Evolutionary conservation across 495 filamentous ascomycete genomes (phyloP).

Genomic region (Halenospora varia): DNA sequence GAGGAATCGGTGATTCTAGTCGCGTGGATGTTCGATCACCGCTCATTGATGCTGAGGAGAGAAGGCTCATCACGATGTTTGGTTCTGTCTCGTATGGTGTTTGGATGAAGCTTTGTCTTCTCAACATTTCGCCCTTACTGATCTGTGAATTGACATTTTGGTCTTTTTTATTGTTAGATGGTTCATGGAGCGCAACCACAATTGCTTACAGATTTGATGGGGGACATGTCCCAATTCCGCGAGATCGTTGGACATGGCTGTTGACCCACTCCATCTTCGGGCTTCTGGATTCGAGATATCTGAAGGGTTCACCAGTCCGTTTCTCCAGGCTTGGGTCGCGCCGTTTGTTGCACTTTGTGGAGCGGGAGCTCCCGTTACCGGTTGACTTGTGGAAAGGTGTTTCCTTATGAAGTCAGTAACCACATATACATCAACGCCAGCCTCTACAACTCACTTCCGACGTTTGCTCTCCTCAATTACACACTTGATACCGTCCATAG

Average conservation of each 20-base stretch:
- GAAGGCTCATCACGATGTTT: slow-evolving; percentile 3
- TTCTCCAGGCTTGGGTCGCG: slow-evolving; percentile 22
- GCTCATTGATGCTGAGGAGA: slow-evolving; percentile 15
- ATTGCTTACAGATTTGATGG: slow-evolving; percentile 34
- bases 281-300: slow-evolving; percentile 25
- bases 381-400: slow-evolving; percentile 20
- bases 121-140: slow-evolving; percentile 10
- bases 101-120: slow-evolving; percentile 8
- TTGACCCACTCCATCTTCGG: slow-evolving; percentile 27
- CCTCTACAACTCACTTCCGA: slow-evolving; percentile 62
- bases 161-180: slow-evolving; percentile 11
- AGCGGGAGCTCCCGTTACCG: slow-evolving; percentile 21
- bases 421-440: not conserved
- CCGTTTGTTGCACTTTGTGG: slow-evolving; percentile 22
- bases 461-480: slow-evolving; percentile 87
- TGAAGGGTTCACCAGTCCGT: slow-evolving; percentile 24
- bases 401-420: slow-evolving; percentile 25
- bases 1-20: slow-evolving; percentile 15
- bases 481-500: slow-evolving; percentile 83
- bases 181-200: not conserved
- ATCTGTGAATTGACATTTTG: slow-evolving; percentile 20
- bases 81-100: slow-evolving; percentile 6
- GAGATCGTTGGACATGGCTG: slow-evolving; percentile 23
- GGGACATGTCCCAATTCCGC: slow-evolving; percentile 44
- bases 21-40: slow-evolving; percentile 17